Base-by-base conservation (phyloP, 306 rosid species). In the Fagus sylvatica region DNA sequence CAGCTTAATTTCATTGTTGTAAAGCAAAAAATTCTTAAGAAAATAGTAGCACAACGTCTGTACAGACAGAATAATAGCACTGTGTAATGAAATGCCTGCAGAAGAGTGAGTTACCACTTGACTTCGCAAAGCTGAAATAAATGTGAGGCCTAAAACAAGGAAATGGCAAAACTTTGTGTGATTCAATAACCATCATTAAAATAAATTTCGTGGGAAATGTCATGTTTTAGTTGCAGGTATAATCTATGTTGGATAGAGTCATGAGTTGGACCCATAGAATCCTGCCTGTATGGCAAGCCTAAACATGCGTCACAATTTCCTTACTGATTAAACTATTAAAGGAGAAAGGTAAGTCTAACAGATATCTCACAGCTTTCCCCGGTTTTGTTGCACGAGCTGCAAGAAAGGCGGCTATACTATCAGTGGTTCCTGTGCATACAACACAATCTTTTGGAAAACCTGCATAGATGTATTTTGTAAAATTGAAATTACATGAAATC, bases 321-420 rank as follows among this genome's bases (percentile, higher is more conserved):
- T 65, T 37, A 36, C 53, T 28, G 73, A n/a, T n/a, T n/a, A n/a
- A n/a, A n/a, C n/a, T n/a, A 48, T 19, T 34, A 56, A 71, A 72
- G 13, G 62, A 57, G 64, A 57, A 64, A 72, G 41, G 62, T n/a
- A 56, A 70, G 19, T 71, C 69, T 56, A n/a, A 72, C 64, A 71
- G 75, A 72, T 70, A 73, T 65, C 87, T 88, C 79, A 91, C 98
- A 67, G 98, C 97, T 84, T 94, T 81, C 79, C 98, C 98, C 1
- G 97, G 89, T 74, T 86, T 81, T 67, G 90, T 90, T 67, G 92
- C 98, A 36, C 90, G 88, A 72, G 98, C 94, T 19, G 98, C 98
- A 69, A 91, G 93, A 86, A 94, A 91, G 41, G 98, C 98, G 59
- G 98, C 98, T 77, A 94, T 90, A 69, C 98, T 94, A 80, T 94